These are phyloP conservation scores for Raffaelea arxii DNA, from an alignment of 2,329 filamentous ascomycete genomes.

Conservation along the genomic window DNA sequence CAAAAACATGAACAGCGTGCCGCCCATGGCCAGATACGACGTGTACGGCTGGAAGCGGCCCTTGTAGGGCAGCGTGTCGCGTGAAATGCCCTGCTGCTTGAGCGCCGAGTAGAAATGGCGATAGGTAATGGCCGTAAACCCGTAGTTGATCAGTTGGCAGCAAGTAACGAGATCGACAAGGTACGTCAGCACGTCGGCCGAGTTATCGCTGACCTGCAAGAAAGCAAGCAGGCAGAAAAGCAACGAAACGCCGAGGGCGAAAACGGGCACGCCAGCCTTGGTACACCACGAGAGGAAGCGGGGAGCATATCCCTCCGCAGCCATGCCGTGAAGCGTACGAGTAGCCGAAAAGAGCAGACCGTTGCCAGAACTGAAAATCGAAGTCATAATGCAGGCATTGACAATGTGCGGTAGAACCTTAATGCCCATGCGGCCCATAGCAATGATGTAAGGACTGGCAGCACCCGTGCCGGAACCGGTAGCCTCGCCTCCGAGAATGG, in stretches of 20 bases:
- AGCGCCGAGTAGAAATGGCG: conserved; percentile 48
- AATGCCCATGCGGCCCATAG: conserved; percentile 48
- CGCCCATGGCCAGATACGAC: conserved; percentile 13
- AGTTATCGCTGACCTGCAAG: conserved; percentile 45
- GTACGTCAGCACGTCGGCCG: conserved; percentile 49
- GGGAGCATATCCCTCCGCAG: conserved; percentile 45
- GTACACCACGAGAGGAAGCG: conserved; percentile 43
- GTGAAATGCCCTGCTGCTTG: conserved; percentile 41
- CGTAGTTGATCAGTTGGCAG: conserved; percentile 49
- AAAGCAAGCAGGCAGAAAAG: conserved; percentile 54
- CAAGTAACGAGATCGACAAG: conserved; percentile 51
- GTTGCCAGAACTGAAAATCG: conserved; percentile 52
- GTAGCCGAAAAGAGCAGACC: conserved; percentile 53
- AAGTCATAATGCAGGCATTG: conserved; percentile 50
- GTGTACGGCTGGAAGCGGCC: conserved; percentile 26
- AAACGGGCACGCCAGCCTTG: conserved; percentile 51
- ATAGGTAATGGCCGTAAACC: conserved; percentile 49
- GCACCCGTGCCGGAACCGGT: conserved; percentile 43
- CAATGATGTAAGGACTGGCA: conserved; percentile 37
- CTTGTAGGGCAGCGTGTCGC: conserved; percentile 44
- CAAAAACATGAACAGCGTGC: conserved; percentile 8
- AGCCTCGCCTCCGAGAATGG: conserved; percentile 37
- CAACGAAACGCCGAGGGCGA: conserved; percentile 49
- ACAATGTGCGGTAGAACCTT: conserved; percentile 46
- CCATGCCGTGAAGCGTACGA: conserved; percentile 50